These are phyloP conservation scores for Cordia subcordata DNA, from an alignment of 257 asterid species.

Conservation along the genomic window DNA sequence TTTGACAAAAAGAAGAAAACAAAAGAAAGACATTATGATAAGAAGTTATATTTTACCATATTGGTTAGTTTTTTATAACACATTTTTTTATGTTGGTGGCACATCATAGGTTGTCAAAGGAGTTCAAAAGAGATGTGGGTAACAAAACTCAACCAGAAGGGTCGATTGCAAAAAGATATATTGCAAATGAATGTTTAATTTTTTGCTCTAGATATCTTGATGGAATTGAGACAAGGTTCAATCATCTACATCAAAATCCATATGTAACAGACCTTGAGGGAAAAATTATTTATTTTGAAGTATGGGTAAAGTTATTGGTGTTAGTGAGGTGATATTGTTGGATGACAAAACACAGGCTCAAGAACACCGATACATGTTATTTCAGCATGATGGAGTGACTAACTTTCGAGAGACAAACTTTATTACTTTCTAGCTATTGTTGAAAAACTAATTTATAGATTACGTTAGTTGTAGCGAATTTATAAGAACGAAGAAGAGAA, in stretches of 20 bases:
- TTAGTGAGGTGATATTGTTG: not conserved
- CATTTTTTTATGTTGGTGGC: not conserved
- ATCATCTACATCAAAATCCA: not conserved
- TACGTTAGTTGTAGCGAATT: not conserved
- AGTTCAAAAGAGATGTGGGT: conserved; percentile 1
- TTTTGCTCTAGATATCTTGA: conserved; percentile 14
- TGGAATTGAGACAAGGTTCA: conserved; percentile 9
- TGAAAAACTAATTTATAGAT: no score
- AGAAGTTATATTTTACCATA: no score
- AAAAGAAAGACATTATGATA: no score
- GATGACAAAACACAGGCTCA: conserved; percentile 2
- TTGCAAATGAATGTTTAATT: conserved; percentile 14
- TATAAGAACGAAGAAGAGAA: not conserved
- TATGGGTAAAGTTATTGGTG: not conserved
- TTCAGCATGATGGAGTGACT: not conserved
- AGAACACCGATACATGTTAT: conserved; percentile 11
- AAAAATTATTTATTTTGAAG: not conserved
- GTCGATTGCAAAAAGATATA: conserved; percentile 6
- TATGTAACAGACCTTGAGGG: not conserved
- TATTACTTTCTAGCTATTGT: no score
- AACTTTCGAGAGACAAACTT: not conserved
- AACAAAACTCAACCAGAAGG: conserved; percentile 7
- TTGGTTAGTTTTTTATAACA: not conserved
- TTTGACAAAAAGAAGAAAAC: no score
- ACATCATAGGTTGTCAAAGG: not conserved